phyloP scores from a whole-genome alignment of 257 asterid species.

The Capsicum chinense region DNA sequence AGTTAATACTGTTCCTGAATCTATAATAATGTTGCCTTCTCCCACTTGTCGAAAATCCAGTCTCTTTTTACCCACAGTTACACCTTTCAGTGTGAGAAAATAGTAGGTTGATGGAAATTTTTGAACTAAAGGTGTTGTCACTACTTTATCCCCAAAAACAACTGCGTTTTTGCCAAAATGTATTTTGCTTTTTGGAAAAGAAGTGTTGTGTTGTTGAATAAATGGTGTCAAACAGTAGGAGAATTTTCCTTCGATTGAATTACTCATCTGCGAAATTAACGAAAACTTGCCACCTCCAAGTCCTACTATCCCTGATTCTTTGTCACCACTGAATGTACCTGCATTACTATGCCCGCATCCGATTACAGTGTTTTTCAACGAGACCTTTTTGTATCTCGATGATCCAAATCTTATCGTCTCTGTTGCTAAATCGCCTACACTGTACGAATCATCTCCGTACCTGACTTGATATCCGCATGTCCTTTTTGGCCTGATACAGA shows the following conservation, averaged over 20 bases:
- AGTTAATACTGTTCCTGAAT: slow-evolving; percentile 66
- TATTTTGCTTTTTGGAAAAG: slow-evolving; percentile 47
- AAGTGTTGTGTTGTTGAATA: background rate
- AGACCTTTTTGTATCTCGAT: background rate
- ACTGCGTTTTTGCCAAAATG: slow-evolving; percentile 47
- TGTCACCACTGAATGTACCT: slow-evolving; percentile 28
- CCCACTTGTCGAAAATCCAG: slow-evolving; percentile 17
- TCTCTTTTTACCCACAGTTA: slow-evolving; percentile 48
- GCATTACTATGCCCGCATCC: slow-evolving; percentile 15
- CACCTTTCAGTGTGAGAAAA: slow-evolving; percentile 55
- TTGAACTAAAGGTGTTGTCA: slow-evolving; percentile 48
- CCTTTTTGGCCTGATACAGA: slow-evolving; percentile 29
- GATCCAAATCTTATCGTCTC: slow-evolving; percentile 53
- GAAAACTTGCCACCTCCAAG: slow-evolving; percentile 60
- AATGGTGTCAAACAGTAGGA: slow-evolving; percentile 65
- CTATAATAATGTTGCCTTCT: slow-evolving; percentile 58
- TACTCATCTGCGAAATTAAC: slow-evolving; percentile 51
- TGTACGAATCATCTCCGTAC: slow-evolving; percentile 54
- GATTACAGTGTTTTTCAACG: background rate
- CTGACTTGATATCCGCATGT: slow-evolving; percentile 37
- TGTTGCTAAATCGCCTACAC: slow-evolving; percentile 51
- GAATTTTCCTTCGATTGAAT: slow-evolving; percentile 51
- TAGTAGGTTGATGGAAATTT: slow-evolving; percentile 43
- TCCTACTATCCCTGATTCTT: slow-evolving; percentile 65
- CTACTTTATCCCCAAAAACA: slow-evolving; percentile 45